Percentiles rank a stretch among this genome's conserved stretches.
Evolutionary conservation across 768 basidiomycete genomes (phyloP).

Genomic region (Lactarius evosmus): DNA sequence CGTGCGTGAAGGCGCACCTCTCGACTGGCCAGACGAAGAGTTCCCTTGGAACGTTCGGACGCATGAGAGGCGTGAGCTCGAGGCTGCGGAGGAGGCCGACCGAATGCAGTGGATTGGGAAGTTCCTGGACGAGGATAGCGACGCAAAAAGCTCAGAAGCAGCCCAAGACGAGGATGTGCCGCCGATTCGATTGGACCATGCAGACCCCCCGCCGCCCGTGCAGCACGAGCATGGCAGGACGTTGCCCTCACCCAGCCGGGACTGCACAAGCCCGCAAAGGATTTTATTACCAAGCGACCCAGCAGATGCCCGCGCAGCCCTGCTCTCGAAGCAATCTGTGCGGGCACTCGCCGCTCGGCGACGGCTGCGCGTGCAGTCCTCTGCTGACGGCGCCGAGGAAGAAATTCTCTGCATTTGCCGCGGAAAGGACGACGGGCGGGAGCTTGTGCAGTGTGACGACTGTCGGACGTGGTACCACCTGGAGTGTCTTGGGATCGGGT

Average conservation of each 20-base stretch:
- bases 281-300: slow-evolving; percentile 60
- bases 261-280: slow-evolving; percentile 33
- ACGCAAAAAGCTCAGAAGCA: slow-evolving; percentile 43
- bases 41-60: slow-evolving; percentile 73
- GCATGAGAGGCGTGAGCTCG: slow-evolving; percentile 51
- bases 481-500: slow-evolving; percentile 69
- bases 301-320: slow-evolving; percentile 69
- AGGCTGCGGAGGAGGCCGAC: slow-evolving; percentile 55
- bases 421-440: slow-evolving; percentile 66
- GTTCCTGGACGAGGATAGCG: slow-evolving; percentile 73
- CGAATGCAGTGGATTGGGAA: slow-evolving; percentile 62
- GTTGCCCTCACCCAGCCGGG: slow-evolving; percentile 50
- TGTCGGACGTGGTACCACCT: slow-evolving; percentile 84
- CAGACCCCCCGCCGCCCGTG: slow-evolving; percentile 32
- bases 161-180: slow-evolving; percentile 36
- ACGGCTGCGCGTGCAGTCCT: slow-evolving; percentile 36
- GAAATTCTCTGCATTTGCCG: slow-evolving; percentile 63
- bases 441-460: slow-evolving; percentile 77
- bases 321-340: slow-evolving; percentile 69
- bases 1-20: slow-evolving; percentile 33
- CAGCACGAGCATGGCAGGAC: slow-evolving; percentile 56
- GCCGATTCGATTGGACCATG: slow-evolving; percentile 34
- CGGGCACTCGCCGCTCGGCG: slow-evolving; percentile 55
- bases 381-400: slow-evolving; percentile 44
- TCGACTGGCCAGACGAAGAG: slow-evolving; percentile 76